These are phyloP conservation scores for Trametes gibbosa DNA, from an alignment of 768 basidiomycete species.

Conservation along the genomic window DNA sequence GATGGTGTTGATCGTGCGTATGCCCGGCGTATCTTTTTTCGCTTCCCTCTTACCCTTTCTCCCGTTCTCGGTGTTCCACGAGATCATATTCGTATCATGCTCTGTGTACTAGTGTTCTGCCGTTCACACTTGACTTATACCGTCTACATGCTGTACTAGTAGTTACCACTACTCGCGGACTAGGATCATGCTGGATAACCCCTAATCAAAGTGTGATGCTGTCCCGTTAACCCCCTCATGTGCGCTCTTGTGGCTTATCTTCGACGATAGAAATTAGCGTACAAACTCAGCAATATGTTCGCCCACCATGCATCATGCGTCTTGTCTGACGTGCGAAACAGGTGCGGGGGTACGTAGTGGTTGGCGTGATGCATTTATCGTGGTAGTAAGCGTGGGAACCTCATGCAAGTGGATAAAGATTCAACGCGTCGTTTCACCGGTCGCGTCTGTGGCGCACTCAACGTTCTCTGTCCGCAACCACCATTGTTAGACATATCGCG, in stretches of 20 bases:
- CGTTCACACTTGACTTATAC: conserved; percentile 18
- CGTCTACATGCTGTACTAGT: conserved; percentile 23
- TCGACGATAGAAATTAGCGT: background rate
- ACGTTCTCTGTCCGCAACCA: background rate
- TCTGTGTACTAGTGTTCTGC: conserved; percentile 20
- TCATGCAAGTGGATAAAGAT: background rate
- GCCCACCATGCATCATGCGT: too few relatives aligned
- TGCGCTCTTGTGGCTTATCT: background rate
- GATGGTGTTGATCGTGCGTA: background rate
- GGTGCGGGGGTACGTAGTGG: too few relatives aligned
- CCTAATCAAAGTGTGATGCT: conserved; percentile 13
- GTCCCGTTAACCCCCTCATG: background rate
- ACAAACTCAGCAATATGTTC: background rate
- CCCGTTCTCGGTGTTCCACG: background rate
- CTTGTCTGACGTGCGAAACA: background rate
- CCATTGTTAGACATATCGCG: background rate
- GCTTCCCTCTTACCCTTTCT: background rate
- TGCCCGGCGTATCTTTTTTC: background rate
- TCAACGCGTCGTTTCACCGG: background rate
- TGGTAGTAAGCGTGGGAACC: background rate
- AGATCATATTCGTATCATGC: conserved; percentile 15
- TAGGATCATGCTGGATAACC: conserved; percentile 20
- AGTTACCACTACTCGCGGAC: conserved; percentile 21
- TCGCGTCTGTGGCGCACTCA: background rate
- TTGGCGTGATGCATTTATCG: background rate